Base-by-base conservation (phyloP, 768 basidiomycete genomes). In the Scleroderma citrinum region DNA sequence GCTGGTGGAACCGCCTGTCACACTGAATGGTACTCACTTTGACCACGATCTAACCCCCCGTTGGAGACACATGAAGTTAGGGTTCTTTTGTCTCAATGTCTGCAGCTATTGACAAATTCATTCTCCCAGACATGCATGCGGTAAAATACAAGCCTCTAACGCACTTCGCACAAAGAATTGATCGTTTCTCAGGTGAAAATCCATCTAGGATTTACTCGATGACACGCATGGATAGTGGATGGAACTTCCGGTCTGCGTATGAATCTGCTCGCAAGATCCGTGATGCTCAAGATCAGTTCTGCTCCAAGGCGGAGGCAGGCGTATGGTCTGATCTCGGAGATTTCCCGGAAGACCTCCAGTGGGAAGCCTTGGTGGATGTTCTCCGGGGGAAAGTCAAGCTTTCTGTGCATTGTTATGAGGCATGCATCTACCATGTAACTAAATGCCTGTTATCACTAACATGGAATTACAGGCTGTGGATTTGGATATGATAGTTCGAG, bases 211-310 rank as follows among this genome's bases (percentile, higher is more conserved):
- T 50, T 5, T 76, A 81, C 52, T 76, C 77, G 17, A 55, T 63
- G 24, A 77, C 69, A 26, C 80, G 91, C 14, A 86, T 92, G 81
- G 92, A 95, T 58, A 73, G 78, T 0, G 76, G 81, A 53, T 93
- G 87, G 83, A 73, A 82, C 10, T 77, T 88, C 62, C 81, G 92
- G 41, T 72, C 78, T n/a, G 91, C 90, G 8, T 92, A 92, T 59
- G 74, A 80, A 36, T 75, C 83, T 59, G 92, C 90, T 1, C 76
- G 77, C 29, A 77, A 81, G 54, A 64, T 91, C 41, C 85, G 80
- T 63, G 65, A 74, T 11, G 71, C 74, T 23, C 92, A 92, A 60
- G 87, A 92, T 55, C 72, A 64, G 3, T 92, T 79, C 57, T 92
- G 90, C 58, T 68, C 69, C 5, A 78, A 76, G 43, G 87, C 74